These are phyloP conservation scores for Fusarium mangiferae DNA, from an alignment of 2,329 filamentous ascomycete genomes.

Conservation along the genomic window DNA sequence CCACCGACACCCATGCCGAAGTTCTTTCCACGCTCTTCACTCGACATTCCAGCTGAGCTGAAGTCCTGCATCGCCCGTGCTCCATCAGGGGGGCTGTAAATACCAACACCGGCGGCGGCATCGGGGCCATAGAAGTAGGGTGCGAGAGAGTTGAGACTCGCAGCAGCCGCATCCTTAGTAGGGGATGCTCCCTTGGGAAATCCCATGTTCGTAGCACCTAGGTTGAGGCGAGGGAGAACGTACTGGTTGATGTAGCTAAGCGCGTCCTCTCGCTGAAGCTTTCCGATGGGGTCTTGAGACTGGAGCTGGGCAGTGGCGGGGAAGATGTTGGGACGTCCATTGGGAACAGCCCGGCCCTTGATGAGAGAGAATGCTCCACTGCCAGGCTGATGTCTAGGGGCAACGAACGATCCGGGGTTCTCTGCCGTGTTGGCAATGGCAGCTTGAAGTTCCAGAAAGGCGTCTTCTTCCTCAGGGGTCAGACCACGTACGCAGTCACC, in stretches of 20 bases:
- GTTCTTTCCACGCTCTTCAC: conserved; percentile 47
- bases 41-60: conserved; percentile 43
- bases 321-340: conserved; percentile 71
- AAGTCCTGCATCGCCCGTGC: conserved; percentile 50
- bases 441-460: conserved; percentile 75
- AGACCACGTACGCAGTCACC: conserved; percentile 81
- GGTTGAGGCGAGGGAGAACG: conserved; percentile 68
- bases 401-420: conserved; percentile 66
- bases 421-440: conserved; percentile 61
- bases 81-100: conserved; percentile 54
- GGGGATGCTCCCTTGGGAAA: conserved; percentile 52
- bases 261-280: conserved; percentile 74
- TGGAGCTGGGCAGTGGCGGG: conserved; percentile 60
- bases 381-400: conserved; percentile 63
- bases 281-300: conserved; percentile 68
- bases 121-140: conserved; percentile 66
- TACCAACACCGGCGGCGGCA: conserved; percentile 57
- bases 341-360: conserved; percentile 72
- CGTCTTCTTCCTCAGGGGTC: conserved; percentile 73
- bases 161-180: conserved; percentile 58
- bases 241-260: conserved; percentile 77
- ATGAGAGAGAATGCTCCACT: conserved; percentile 70
- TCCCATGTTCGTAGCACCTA: conserved; percentile 60
- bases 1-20: conserved; percentile 49
- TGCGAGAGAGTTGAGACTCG: conserved; percentile 64